Percentiles rank a stretch among this genome's conserved stretches.
These are phyloP conservation scores for Odontarrhena argentea DNA, from an alignment of 345 rosid genomes.

Conservation along the genomic window DNA sequence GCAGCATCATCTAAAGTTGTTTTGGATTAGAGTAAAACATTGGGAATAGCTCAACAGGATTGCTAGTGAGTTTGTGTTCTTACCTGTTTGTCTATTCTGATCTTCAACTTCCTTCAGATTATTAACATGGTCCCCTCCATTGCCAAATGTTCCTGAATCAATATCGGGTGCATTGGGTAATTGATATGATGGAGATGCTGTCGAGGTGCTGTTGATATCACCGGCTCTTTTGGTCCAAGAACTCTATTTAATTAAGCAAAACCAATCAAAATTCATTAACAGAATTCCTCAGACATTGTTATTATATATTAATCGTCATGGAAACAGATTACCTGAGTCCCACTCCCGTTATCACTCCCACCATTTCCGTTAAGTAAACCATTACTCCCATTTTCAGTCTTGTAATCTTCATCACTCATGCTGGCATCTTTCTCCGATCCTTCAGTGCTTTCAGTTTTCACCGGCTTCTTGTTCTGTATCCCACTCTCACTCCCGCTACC, in stretches of 20 bases:
- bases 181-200: constrained; percentile 43
- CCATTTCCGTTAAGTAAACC: constrained; percentile 39
- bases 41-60: neutral
- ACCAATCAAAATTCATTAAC: neutral
- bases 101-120: constrained; percentile 42
- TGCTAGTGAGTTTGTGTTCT: constrained; percentile 16
- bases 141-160: constrained; percentile 44
- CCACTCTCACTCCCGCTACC: constrained; percentile 81
- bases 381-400: constrained; percentile 50
- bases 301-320: constrained; percentile 5
- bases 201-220: constrained; percentile 50
- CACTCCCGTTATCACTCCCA: constrained; percentile 80
- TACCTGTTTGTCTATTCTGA: constrained; percentile 47
- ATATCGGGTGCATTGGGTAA: constrained; percentile 55
- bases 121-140: constrained; percentile 32
- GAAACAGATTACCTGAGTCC: constrained; percentile 60
- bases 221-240: constrained; percentile 66
- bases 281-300: neutral
- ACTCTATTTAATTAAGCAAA: constrained; percentile 47
- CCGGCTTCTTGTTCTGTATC: constrained; percentile 51
- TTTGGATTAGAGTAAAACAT: neutral
- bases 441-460: constrained; percentile 50
- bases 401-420: constrained; percentile 45
- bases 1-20: constrained; percentile 39
- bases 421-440: constrained; percentile 50